Percentiles rank a stretch among this genome's conserved stretches.
Conservation (phyloP, 225 moss, liverwort and hornwort genomes). For the Ulota crispa region DNA sequence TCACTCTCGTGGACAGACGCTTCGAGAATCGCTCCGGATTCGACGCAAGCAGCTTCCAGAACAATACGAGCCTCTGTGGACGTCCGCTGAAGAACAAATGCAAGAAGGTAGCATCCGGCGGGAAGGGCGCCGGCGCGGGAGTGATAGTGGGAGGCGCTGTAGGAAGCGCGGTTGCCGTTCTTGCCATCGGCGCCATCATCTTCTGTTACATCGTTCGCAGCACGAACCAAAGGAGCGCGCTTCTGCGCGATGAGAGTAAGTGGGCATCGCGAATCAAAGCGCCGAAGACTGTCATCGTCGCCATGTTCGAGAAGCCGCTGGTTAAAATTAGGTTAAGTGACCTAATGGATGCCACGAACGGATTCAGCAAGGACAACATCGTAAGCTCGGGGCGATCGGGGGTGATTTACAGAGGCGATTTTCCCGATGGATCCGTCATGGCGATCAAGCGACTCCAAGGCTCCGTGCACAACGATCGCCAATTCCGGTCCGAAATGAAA, state of each 20-base stretch:
- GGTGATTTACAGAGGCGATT: conserved; percentile 52
- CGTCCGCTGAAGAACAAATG: conserved; percentile 53
- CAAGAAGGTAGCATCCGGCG: not conserved
- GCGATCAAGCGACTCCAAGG: conserved; percentile 68
- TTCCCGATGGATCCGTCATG: conserved; percentile 53
- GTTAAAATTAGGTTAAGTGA: conserved; percentile 54
- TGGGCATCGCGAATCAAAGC: conserved; percentile 46
- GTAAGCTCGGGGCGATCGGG: conserved; percentile 48
- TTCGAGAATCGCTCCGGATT: conserved; percentile 49
- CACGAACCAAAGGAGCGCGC: conserved; percentile 16
- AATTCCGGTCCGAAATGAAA: conserved; percentile 67
- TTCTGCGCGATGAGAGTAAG: conserved; percentile 47
- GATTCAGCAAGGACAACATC: conserved; percentile 51
- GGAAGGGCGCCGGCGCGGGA: conserved; percentile 38
- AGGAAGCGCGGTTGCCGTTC: conserved; percentile 59
- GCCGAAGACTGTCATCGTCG: conserved; percentile 41
- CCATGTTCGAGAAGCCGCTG: conserved; percentile 62
- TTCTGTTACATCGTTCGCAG: conserved; percentile 62
- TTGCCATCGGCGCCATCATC: conserved; percentile 45
- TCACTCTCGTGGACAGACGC: conserved; percentile 35
- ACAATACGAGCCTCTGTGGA: conserved; percentile 68
- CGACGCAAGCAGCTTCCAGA: conserved; percentile 44
- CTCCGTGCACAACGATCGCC: conserved; percentile 49
- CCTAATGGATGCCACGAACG: conserved; percentile 56
- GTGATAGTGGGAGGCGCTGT: conserved; percentile 76